Evolutionary conservation across 805 yeast species (phyloP).

Genomic region (Starmerella bombi): DNA sequence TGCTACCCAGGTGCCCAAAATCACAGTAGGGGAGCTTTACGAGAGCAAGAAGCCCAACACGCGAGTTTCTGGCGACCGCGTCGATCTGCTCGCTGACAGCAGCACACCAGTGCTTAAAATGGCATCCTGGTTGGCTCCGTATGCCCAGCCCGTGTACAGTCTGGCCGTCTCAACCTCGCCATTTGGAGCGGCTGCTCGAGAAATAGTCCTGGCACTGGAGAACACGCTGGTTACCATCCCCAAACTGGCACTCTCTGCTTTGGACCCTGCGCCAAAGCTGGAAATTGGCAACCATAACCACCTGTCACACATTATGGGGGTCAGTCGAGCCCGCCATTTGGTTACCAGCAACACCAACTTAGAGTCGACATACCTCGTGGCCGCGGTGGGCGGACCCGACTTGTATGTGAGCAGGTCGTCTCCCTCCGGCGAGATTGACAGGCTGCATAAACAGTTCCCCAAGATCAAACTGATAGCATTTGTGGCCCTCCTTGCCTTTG

Average conservation of each 20-base stretch:
- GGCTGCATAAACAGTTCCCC: slow-evolving; percentile 53
- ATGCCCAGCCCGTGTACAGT: slow-evolving; percentile 31
- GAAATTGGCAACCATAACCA: slow-evolving; percentile 48
- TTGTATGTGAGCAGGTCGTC: slow-evolving; percentile 62
- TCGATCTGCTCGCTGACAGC: slow-evolving; percentile 29
- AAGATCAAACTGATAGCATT: slow-evolving; percentile 50
- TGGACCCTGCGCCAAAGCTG: slow-evolving; percentile 46
- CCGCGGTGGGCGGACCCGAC: slow-evolving; percentile 56
- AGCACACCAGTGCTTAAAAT: slow-evolving; percentile 37
- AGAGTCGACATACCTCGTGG: slow-evolving; percentile 62
- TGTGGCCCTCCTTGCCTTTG: slow-evolving; percentile 34
- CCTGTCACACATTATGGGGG: slow-evolving; percentile 39
- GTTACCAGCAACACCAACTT: slow-evolving; percentile 47
- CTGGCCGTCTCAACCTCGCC: slow-evolving; percentile 45
- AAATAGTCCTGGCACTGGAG: slow-evolving; percentile 44
- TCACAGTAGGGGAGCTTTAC: slow-evolving; percentile 66
- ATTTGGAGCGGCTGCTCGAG: slow-evolving; percentile 55
- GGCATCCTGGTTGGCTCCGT: slow-evolving; percentile 52
- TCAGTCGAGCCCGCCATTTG: slow-evolving; percentile 29
- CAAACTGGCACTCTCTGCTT: slow-evolving; percentile 49
- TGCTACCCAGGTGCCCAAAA: slow-evolving; percentile 41
- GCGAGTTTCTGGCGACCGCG: slow-evolving; percentile 24
- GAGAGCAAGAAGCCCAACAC: slow-evolving; percentile 47
- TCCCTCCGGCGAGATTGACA: slow-evolving; percentile 78
- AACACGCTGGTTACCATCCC: slow-evolving; percentile 60